Evolutionary conservation across 768 basidiomycete genomes (phyloP).

Genomic region (Pholiota molesta): DNA sequence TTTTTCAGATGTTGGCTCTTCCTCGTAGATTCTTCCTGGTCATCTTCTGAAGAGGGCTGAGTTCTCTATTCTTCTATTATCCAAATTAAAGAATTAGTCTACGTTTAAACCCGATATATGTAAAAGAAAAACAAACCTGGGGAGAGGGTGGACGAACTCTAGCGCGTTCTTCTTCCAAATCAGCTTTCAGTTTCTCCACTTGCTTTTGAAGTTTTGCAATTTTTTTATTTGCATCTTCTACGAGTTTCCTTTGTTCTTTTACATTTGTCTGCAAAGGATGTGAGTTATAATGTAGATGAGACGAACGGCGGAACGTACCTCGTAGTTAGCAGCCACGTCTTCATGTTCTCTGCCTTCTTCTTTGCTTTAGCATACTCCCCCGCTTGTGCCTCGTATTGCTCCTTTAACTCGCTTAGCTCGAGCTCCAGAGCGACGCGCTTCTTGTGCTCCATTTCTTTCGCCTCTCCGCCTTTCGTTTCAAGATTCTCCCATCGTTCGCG

Average conservation of each 20-base stretch:
- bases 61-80: slow-evolving; percentile 4
- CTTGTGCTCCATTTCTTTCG: slow-evolving; percentile 57
- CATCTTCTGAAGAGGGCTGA: neutral
- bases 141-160: slow-evolving; percentile 33
- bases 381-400: slow-evolving; percentile 35
- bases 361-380: slow-evolving; percentile 37
- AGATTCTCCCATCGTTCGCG: slow-evolving; percentile 69
- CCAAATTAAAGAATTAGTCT: slow-evolving; percentile 8
- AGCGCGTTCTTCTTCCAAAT: slow-evolving; percentile 42
- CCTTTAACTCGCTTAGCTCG: slow-evolving; percentile 50
- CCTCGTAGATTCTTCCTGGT: neutral
- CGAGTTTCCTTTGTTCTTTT: slow-evolving; percentile 38
- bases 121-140: slow-evolving; percentile 11
- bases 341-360: slow-evolving; percentile 48
- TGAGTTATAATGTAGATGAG: neutral
- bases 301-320: slow-evolving; percentile 35
- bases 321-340: slow-evolving; percentile 44
- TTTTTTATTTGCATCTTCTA: slow-evolving; percentile 35
- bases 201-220: slow-evolving; percentile 43
- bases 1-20: neutral
- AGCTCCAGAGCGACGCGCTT: slow-evolving; percentile 59
- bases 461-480: slow-evolving; percentile 64
- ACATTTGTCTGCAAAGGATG: slow-evolving; percentile 38
- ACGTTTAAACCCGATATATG: neutral
- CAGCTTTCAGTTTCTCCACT: slow-evolving; percentile 46